Evolutionary conservation across 345 rosid species (phyloP).

Genomic region (Triadica sebifera): DNA sequence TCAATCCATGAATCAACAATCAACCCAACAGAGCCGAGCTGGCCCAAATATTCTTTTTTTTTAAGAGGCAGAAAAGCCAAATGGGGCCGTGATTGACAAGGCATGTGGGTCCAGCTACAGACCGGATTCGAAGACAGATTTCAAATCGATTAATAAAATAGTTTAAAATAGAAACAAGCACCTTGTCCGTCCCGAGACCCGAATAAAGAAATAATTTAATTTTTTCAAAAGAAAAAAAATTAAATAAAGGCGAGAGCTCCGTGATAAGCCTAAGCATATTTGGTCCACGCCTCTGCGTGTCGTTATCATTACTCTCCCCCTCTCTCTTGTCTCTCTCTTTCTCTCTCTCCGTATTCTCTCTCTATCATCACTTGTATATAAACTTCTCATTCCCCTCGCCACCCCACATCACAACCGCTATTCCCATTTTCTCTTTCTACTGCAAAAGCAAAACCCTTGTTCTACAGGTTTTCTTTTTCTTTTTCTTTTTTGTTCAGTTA

Average conservation of each 20-base stretch:
- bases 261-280: constrained; percentile 42
- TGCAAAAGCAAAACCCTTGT: constrained; percentile 12
- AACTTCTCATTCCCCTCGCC: constrained; percentile 30
- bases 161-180: constrained; percentile 16
- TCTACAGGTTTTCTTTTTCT: not conserved
- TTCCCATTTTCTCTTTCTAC: constrained; percentile 9
- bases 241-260: constrained; percentile 36
- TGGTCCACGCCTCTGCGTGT: constrained; percentile 46
- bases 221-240: constrained; percentile 1
- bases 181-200: not conserved
- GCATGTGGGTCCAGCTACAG: constrained; percentile 27
- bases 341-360: constrained; percentile 32
- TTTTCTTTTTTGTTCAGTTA: not conserved
- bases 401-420: constrained; percentile 25
- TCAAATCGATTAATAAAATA: constrained; percentile 22
- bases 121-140: constrained; percentile 36
- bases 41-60: not conserved
- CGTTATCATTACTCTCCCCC: constrained; percentile 15
- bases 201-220: not conserved
- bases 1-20: not conserved
- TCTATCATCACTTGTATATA: constrained; percentile 46
- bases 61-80: not conserved
- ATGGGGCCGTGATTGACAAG: constrained; percentile 40
- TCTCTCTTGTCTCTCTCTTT: constrained; percentile 16
- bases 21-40: constrained; percentile 25